phyloP scores from a whole-genome alignment of 768 basidiomycete genomes.

The Leccinum obscurum region DNA sequence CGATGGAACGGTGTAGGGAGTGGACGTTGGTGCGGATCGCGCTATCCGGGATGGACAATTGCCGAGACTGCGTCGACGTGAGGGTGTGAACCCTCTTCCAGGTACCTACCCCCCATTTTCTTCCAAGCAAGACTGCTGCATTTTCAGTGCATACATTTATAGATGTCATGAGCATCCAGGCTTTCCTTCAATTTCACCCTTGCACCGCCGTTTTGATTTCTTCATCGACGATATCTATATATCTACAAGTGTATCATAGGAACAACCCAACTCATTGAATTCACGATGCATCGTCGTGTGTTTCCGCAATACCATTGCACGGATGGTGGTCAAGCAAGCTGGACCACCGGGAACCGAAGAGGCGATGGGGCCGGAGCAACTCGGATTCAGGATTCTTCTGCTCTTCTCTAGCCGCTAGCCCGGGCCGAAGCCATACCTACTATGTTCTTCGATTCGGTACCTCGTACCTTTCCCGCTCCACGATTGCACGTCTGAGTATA shows the following conservation, averaged over 20 bases:
- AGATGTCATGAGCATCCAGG: background rate
- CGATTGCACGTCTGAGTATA: too few species aligned
- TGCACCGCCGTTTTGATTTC: background rate
- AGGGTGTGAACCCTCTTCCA: background rate
- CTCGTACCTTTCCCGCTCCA: too few species aligned
- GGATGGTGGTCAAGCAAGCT: too few species aligned
- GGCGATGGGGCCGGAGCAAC: too few species aligned
- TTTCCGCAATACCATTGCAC: background rate
- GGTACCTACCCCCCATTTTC: background rate
- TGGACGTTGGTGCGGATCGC: background rate
- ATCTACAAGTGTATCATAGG: background rate
- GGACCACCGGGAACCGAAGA: too few species aligned
- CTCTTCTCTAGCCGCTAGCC: too few species aligned
- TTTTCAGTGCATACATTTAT: background rate
- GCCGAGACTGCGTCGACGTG: background rate
- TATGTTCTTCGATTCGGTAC: too few species aligned
- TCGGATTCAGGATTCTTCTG: too few species aligned
- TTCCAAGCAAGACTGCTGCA: background rate
- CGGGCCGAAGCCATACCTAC: too few species aligned
- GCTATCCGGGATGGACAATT: background rate
- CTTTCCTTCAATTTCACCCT: background rate
- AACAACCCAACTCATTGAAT: background rate
- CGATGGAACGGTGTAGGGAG: background rate
- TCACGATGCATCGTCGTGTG: background rate
- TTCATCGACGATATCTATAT: background rate